Conservation (phyloP, 495 filamentous ascomycete genomes). For the Elasticomyces elasticus region DNA sequence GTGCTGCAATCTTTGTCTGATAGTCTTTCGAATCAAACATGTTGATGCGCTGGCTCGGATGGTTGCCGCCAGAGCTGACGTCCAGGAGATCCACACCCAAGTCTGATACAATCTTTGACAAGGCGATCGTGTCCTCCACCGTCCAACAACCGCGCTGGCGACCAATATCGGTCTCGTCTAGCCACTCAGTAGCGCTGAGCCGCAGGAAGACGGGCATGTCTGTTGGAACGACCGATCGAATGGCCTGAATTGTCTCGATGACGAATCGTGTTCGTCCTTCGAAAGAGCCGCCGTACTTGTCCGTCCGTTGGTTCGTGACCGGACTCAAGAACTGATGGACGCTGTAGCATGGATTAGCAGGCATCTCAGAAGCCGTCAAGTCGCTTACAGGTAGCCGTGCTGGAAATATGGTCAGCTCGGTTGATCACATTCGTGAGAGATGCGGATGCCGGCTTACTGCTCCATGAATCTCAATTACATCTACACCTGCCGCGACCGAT, state of each 20-base stretch:
- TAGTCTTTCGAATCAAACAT: slow-evolving; percentile 42
- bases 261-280: slow-evolving; percentile 38
- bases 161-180: slow-evolving; percentile 27
- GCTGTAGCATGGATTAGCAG: slow-evolving; percentile 29
- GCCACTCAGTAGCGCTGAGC: not conserved
- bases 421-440: no score
- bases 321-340: slow-evolving; percentile 30
- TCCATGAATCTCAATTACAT: slow-evolving; percentile 44
- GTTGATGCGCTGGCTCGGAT: slow-evolving; percentile 47
- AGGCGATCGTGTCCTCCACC: slow-evolving; percentile 47
- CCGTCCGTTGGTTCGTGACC: slow-evolving; percentile 34
- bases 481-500: slow-evolving; percentile 58
- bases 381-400: no score
- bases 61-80: slow-evolving; percentile 60
- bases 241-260: slow-evolving; percentile 44
- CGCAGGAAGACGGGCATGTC: slow-evolving; percentile 48
- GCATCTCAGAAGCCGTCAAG: no score
- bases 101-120: slow-evolving; percentile 55
- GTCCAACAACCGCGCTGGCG: slow-evolving; percentile 51
- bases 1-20: slow-evolving; percentile 54
- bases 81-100: slow-evolving; percentile 67
- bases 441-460: slow-evolving; percentile 8
- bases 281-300: slow-evolving; percentile 43
- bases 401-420: no score
- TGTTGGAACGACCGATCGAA: slow-evolving; percentile 46